A percentile compares a stretch with the other conserved stretches of the same genome.
phyloP scores from a whole-genome alignment of 179 eudicot species.

The Spergularia azorica region DNA sequence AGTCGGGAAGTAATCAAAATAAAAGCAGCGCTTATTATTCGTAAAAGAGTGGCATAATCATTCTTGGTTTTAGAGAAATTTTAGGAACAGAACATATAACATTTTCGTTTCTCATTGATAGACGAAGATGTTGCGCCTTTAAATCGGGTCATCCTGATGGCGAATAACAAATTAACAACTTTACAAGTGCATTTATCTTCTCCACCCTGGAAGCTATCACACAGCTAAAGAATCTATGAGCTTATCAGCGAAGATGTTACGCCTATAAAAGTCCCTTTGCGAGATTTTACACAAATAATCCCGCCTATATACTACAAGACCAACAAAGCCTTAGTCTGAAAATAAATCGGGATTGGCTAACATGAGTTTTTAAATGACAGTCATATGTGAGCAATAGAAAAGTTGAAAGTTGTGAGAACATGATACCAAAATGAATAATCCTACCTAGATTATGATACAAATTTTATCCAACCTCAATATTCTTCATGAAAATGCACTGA shows the following conservation, averaged over 20 bases:
- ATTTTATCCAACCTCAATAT: no score
- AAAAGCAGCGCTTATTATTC: background rate
- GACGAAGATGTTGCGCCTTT: background rate
- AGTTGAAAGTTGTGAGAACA: no score
- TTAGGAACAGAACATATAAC: background rate
- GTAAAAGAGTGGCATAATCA: constrained; percentile 6
- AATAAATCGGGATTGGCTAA: no score
- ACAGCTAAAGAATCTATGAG: background rate
- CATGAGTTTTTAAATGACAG: no score
- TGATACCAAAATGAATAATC: no score
- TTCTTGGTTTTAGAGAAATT: background rate
- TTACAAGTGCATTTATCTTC: constrained; percentile 1
- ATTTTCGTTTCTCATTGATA: background rate
- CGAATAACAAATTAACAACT: background rate
- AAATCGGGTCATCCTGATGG: constrained; percentile 2
- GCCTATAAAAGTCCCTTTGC: no score
- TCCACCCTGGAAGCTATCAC: background rate
- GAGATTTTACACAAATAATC: no score
- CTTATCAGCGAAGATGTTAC: background rate
- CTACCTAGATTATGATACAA: no score
- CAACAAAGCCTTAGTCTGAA: no score
- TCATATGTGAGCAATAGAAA: no score
- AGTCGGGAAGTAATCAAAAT: background rate
- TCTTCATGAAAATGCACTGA: no score
- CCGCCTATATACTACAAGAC: no score